phyloP scores from a whole-genome alignment of 164 flowering plant genomes.

The Protea cynaroides region DNA sequence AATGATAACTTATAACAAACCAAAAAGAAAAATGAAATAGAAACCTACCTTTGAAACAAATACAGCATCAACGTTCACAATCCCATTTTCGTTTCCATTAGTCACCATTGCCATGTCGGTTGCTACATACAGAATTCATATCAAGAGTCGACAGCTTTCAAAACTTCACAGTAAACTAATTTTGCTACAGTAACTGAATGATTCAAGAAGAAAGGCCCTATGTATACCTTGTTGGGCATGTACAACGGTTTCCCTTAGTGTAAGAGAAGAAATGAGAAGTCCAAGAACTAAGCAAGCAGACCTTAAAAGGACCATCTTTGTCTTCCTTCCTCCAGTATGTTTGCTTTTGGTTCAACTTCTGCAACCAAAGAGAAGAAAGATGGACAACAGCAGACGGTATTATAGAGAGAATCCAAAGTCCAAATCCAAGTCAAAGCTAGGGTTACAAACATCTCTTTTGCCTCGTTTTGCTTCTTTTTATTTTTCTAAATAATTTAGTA shows the following conservation, averaged over 20 bases:
- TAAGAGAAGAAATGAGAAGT: conserved; percentile 30
- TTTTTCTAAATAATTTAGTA: not conserved
- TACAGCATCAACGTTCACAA: not conserved
- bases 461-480: not conserved
- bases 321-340: conserved; percentile 6
- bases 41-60: conserved; percentile 20
- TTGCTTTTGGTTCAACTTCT: conserved; percentile 2
- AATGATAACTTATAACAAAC: not conserved
- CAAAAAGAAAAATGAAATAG: not conserved
- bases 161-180: not conserved
- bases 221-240: conserved; percentile 33
- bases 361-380: conserved; percentile 19
- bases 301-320: conserved; percentile 27
- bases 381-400: conserved; percentile 13
- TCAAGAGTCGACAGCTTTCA: not conserved
- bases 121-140: conserved; percentile 7
- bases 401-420: conserved; percentile 27
- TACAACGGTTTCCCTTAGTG: conserved; percentile 18
- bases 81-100: conserved; percentile 5
- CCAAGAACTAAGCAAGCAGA: conserved; percentile 25
- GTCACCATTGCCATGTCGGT: not conserved
- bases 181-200: not conserved
- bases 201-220: not conserved
- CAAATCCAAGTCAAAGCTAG: conserved; percentile 38
- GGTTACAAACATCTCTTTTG: conserved; percentile 25